phyloP scores from a whole-genome alignment of 208 protist species.

The Leishmania gerbilli region DNA sequence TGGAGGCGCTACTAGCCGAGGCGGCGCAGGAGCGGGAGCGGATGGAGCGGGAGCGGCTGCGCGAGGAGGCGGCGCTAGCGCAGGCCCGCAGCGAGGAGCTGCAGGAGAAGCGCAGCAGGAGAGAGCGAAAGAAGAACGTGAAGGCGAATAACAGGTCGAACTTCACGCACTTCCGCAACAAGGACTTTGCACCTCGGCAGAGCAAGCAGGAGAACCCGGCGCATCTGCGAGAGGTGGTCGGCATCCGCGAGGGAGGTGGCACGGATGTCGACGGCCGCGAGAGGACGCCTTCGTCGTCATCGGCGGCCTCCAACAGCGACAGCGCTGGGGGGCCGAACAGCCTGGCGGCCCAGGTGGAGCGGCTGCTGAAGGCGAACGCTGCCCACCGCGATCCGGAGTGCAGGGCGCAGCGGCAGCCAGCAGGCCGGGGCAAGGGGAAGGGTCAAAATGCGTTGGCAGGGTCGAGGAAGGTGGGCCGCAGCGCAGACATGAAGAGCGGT shows the following conservation, averaged over 20 bases:
- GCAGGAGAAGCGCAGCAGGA: conserved; percentile 30
- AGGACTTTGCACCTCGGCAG: conserved; percentile 69
- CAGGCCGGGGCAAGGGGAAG: background rate
- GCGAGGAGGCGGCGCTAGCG: conserved; percentile 25
- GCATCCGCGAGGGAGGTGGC: background rate
- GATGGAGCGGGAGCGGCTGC: conserved; percentile 37
- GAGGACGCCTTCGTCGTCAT: background rate
- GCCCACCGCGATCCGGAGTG: conserved; percentile 2
- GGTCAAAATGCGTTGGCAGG: background rate
- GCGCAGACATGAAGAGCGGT: background rate
- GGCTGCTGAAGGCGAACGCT: conserved; percentile 10
- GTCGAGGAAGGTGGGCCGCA: background rate
- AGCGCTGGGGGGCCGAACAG: background rate
- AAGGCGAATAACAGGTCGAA: conserved; percentile 89
- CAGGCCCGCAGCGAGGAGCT: conserved; percentile 32
- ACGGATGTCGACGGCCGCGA: background rate
- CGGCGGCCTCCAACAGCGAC: background rate
- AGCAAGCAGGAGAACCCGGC: conserved; percentile 17
- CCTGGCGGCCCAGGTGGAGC: conserved; percentile 18
- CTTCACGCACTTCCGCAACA: conserved; percentile 89
- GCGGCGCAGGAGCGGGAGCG: conserved; percentile 41
- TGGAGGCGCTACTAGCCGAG: conserved; percentile 49
- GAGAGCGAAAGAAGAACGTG: conserved; percentile 85
- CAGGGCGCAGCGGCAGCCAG: conserved; percentile 1
- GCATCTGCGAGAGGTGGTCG: conserved; percentile 11